Evolutionary conservation across 1,139 yeast genomes (phyloP).

Genomic region (Protomyces arabidopsidicola): DNA sequence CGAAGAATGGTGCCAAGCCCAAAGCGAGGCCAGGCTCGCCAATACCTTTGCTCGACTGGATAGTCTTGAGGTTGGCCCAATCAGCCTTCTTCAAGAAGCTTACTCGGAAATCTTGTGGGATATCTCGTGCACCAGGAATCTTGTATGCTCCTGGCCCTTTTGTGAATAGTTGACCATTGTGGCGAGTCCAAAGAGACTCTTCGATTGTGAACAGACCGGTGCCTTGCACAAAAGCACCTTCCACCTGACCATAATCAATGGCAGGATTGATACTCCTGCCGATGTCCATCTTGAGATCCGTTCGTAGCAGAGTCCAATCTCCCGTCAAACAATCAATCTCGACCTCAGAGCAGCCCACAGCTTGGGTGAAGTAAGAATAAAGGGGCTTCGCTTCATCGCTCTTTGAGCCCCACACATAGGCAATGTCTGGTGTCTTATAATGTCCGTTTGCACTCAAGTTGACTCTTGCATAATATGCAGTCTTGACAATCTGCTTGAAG

Average conservation of each 20-base stretch:
- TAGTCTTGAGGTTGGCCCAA: constrained; percentile 45
- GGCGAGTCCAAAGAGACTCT: constrained; percentile 46
- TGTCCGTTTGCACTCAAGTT: constrained; percentile 49
- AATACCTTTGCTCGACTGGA: constrained; percentile 46
- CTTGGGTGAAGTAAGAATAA: constrained; percentile 47
- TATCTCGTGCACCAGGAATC: constrained; percentile 48
- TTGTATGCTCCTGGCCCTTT: constrained; percentile 50
- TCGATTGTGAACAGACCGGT: constrained; percentile 49
- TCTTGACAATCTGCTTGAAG: constrained; percentile 43
- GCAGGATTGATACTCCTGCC: constrained; percentile 49
- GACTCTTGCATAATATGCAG: constrained; percentile 46
- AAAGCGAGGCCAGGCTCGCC: constrained; percentile 50
- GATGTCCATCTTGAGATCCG: constrained; percentile 48
- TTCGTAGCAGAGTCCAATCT: constrained; percentile 45
- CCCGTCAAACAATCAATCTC: constrained; percentile 49
- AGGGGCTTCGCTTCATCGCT: constrained; percentile 45
- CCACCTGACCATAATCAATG: constrained; percentile 49
- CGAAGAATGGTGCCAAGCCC: constrained; percentile 45
- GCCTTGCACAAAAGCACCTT: constrained; percentile 49
- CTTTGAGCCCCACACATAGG: constrained; percentile 41
- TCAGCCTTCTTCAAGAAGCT: constrained; percentile 43
- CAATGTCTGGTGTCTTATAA: constrained; percentile 50
- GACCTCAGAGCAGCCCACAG: constrained; percentile 44
- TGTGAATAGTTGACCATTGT: constrained; percentile 44
- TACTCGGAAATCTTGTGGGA: constrained; percentile 46